phyloP scores from a whole-genome alignment of 805 yeast genomes.

The Spencermartinsiella europaea region DNA sequence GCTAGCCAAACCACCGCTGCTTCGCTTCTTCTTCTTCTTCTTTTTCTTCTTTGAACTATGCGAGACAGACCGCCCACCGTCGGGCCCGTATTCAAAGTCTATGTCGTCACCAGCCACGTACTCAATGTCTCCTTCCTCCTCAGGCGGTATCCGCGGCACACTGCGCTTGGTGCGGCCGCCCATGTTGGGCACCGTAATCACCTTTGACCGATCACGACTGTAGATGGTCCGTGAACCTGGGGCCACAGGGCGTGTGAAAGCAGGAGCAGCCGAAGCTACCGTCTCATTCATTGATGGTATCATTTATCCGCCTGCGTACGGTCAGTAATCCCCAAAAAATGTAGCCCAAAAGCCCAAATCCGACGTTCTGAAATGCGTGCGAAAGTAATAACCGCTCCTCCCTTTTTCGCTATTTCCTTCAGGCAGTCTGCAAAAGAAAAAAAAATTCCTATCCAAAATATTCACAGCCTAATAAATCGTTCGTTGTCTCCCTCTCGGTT shows the following conservation, averaged over 20 bases:
- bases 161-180: background rate
- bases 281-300: constrained; percentile 10
- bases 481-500: no score
- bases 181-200: constrained; percentile 19
- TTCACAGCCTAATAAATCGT: no score
- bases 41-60: constrained; percentile 10
- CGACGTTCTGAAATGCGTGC: no score
- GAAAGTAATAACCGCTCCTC: no score
- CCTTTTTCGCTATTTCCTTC: background rate
- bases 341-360: no score
- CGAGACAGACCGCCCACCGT: background rate
- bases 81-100: constrained; percentile 30
- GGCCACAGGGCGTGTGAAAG: constrained; percentile 19
- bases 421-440: background rate
- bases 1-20: no score
- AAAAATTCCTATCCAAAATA: background rate
- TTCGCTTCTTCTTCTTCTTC: constrained; percentile 35
- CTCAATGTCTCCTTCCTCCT: constrained; percentile 16
- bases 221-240: constrained; percentile 22
- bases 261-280: constrained; percentile 19
- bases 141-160: background rate
- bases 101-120: constrained; percentile 29
- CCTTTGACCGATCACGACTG: constrained; percentile 21
- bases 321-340: no score
- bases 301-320: no score